These are phyloP conservation scores for Leucocoprinus leucothites DNA, from an alignment of 768 basidiomycete genomes.

Conservation along the genomic window DNA sequence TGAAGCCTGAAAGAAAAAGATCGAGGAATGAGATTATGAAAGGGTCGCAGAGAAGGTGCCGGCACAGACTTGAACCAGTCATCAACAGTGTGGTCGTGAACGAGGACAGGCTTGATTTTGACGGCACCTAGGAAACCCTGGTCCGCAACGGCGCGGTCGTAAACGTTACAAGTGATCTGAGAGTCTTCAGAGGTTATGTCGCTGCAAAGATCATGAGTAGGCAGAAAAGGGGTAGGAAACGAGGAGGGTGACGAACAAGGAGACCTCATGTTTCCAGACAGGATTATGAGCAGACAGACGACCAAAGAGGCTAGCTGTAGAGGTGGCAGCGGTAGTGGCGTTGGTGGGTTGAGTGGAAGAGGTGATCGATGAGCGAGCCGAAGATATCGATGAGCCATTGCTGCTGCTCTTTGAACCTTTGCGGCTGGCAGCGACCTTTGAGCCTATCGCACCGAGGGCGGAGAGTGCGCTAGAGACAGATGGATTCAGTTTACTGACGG, in stretches of 20 bases:
- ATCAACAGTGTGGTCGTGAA: conserved; percentile 94
- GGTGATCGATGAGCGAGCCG: conserved; percentile 29
- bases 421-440: conserved; percentile 35
- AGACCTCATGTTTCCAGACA: conserved; percentile 98
- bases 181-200: conserved; percentile 92
- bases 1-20: conserved; percentile 48
- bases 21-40: not conserved
- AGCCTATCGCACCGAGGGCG: conserved; percentile 61
- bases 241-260: conserved; percentile 66
- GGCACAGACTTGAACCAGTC: conserved; percentile 89
- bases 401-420: conserved; percentile 40
- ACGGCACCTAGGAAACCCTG: conserved; percentile 89
- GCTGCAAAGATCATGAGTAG: conserved; percentile 38
- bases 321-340: conserved; percentile 24
- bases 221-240: not conserved
- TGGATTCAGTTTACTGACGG: conserved; percentile 54
- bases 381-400: conserved; percentile 38
- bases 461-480: conserved; percentile 61
- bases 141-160: conserved; percentile 80
- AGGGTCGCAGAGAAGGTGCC: not conserved
- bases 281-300: conserved; percentile 80
- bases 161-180: conserved; percentile 82
- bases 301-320: conserved; percentile 51
- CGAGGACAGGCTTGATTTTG: conserved; percentile 85
- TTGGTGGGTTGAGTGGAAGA: no score